Evolutionary conservation across 345 rosid genomes (phyloP).

Genomic region (Pugionium dolabratum): DNA sequence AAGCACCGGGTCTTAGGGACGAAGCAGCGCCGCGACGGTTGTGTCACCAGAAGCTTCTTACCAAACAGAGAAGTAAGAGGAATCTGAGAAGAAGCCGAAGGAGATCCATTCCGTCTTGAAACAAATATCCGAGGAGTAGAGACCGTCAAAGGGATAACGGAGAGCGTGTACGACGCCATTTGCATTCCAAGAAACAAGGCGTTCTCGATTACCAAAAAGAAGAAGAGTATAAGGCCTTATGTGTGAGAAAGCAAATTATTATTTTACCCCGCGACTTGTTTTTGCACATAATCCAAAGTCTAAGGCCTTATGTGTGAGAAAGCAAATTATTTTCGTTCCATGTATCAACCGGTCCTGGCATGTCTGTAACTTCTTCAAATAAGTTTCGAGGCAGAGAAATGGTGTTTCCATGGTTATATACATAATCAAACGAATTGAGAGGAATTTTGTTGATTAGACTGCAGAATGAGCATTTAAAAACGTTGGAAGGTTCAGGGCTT

Average conservation of each 20-base stretch:
- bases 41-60: constrained; percentile 44
- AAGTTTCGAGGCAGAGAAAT: constrained; percentile 8
- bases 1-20: constrained; percentile 43
- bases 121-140: constrained; percentile 38
- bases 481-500: constrained; percentile 63
- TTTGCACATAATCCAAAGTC: not conserved
- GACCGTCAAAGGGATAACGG: constrained; percentile 48
- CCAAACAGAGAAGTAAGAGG: constrained; percentile 48
- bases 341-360: constrained; percentile 96
- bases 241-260: too few species aligned
- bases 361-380: constrained; percentile 75
- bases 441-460: constrained; percentile 38
- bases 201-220: too few species aligned
- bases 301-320: too few species aligned
- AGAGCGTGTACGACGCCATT: constrained; percentile 59
- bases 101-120: constrained; percentile 24
- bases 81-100: constrained; percentile 17
- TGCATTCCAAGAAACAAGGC: constrained; percentile 1
- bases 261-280: not conserved
- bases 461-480: constrained; percentile 77
- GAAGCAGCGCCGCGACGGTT: constrained; percentile 39
- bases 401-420: not conserved
- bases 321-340: constrained; percentile 67
- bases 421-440: not conserved
- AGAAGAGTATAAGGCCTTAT: too few species aligned